Percentiles rank a stretch among this genome's conserved stretches.
These are phyloP conservation scores for Solanum stenotomum DNA, from an alignment of 257 asterid genomes.

Conservation along the genomic window DNA sequence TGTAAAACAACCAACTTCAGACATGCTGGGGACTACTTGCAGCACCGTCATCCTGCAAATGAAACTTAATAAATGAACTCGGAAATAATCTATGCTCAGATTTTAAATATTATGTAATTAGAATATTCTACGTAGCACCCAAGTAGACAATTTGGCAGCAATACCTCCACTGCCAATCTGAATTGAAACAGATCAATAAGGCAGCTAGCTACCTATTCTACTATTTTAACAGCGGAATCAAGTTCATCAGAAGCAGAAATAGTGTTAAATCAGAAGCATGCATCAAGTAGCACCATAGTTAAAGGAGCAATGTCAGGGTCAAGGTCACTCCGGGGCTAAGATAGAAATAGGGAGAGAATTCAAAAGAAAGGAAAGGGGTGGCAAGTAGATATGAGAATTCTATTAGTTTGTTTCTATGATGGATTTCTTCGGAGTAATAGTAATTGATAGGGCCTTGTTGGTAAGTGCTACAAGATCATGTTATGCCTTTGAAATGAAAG, in stretches of 20 bases:
- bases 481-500: not conserved
- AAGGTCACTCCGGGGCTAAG: not conserved
- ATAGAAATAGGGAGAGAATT: not conserved
- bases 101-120: not conserved
- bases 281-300: not conserved
- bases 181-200: not conserved
- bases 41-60: conserved; percentile 49
- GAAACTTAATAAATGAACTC: not conserved
- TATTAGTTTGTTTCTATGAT: not conserved
- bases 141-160: not conserved
- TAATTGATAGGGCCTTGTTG: not conserved
- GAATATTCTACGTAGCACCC: not conserved
- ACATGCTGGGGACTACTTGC: conserved; percentile 33
- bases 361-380: not conserved
- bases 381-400: not conserved
- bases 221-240: not conserved
- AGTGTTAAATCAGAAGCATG: not conserved
- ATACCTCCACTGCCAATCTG: not conserved
- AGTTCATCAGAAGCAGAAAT: not conserved
- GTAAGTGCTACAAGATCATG: not conserved
- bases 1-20: conserved; percentile 18
- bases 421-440: not conserved
- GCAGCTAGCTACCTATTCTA: not conserved
- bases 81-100: not conserved
- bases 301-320: not conserved